A percentile compares a stretch with the other conserved stretches of the same genome.
These are phyloP conservation scores for Tolypocladium guangdongense DNA, from an alignment of 2,329 filamentous ascomycete species.

Conservation along the genomic window DNA sequence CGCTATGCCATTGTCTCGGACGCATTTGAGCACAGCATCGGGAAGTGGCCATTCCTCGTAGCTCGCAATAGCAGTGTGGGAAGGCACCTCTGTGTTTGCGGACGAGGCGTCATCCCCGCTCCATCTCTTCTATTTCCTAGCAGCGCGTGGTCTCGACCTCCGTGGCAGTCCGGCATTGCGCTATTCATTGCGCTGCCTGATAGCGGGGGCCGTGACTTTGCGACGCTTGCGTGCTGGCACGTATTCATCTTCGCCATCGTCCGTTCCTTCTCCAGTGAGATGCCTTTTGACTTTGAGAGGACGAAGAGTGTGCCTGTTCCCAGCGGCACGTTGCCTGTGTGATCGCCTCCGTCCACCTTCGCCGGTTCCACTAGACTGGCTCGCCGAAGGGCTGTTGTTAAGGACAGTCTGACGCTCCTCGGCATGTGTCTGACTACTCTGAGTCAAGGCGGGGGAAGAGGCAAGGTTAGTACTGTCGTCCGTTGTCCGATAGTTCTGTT, in stretches of 20 bases:
- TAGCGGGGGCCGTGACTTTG: not conserved
- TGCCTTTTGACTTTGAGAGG: not conserved
- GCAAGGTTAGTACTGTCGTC: not conserved
- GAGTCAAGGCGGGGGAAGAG: not conserved
- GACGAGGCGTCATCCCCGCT: not conserved
- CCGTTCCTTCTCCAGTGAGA: not conserved
- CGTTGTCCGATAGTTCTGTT: not conserved
- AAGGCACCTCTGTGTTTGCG: not conserved
- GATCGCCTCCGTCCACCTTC: not conserved
- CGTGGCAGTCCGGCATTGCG: not conserved
- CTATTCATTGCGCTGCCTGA: not conserved
- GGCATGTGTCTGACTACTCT: not conserved
- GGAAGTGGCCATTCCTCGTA: not conserved
- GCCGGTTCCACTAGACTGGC: not conserved
- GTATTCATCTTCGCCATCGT: not conserved
- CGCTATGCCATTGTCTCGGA: conserved; percentile 1
- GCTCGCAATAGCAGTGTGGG: not conserved
- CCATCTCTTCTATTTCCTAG: not conserved
- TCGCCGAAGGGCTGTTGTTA: not conserved
- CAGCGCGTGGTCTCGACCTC: not conserved
- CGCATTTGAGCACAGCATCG: not conserved
- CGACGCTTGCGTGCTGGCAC: not conserved
- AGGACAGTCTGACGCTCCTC: not conserved
- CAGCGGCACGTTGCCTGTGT: not conserved
- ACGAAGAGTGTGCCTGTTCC: not conserved